Base-by-base conservation (phyloP, 176 grass and related monocot genomes). In the Themeda triandra region DNA sequence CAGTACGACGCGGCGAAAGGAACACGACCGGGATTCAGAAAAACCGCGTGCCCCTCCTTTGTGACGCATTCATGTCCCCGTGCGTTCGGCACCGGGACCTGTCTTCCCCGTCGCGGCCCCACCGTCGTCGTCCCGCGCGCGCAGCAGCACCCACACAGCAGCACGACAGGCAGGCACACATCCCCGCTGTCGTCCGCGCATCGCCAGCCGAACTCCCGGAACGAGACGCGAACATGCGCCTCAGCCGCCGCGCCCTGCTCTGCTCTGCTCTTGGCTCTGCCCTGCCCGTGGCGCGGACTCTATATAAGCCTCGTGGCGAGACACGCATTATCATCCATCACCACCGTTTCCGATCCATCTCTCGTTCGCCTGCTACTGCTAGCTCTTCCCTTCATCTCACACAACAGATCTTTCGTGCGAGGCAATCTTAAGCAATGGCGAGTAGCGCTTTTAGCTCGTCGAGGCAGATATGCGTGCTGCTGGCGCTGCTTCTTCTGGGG, bases 211-310 rank as follows among this genome's bases (percentile, higher is more conserved):
- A 27, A 10, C 14, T 64, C 44, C 67, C 59, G 74, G 79, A 76
- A 75, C 51, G 27, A 62, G 78, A 77, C 86, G 75, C 72, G 65
- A 82, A 89, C 88, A 86, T 82, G 88, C 83, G 75, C 53, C 82
- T 46, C 41, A 2, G 77, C 63, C 77, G 29, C 71, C 49, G 74
- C 54, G 46, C 66, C 12, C 41, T 13, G 53, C 54, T 36, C 86
- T 78, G 51, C 31, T 39, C 66, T 23, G 33, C 21, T 4, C 63
- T 48, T 35, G 6, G 0, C 33, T 35, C 33, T 5, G 44, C 39
- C 39, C 13, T 6, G 11, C 37, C 10, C 19, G 15, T 17, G n/a
- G 7, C 18, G 13, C 64, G 4, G 46, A 46, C 51, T 78, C 78
- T 90, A 90, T 87, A 87, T 90, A 90, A 83, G 25, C 84, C 68